These are phyloP conservation scores for Rhizopogon roseolus DNA, from an alignment of 768 basidiomycete genomes.

Conservation along the genomic window DNA sequence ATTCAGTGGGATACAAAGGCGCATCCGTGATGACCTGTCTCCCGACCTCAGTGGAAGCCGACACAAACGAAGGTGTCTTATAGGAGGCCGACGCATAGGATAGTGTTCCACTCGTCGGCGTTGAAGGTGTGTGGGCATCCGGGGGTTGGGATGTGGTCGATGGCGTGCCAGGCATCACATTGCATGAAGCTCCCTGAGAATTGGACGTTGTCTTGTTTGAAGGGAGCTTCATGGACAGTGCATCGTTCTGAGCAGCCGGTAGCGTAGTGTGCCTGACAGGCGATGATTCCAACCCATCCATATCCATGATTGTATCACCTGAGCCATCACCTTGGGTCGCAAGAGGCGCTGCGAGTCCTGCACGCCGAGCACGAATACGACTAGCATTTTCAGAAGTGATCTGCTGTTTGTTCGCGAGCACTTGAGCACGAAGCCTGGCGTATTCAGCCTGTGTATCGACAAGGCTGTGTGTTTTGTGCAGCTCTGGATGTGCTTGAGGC, in stretches of 20 bases:
- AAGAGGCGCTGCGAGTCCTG: not conserved
- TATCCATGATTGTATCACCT: slow-evolving; percentile 4
- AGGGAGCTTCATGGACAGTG: not conserved
- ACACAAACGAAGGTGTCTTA: slow-evolving; percentile 4
- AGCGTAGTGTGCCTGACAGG: not conserved
- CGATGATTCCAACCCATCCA: not conserved
- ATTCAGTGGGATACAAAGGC: slow-evolving; percentile 5
- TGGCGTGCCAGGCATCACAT: slow-evolving; percentile 11
- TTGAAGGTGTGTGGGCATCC: not conserved
- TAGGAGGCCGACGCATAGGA: not conserved
- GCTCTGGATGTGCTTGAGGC: slow-evolving; percentile 7
- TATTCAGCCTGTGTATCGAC: slow-evolving; percentile 2
- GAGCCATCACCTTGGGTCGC: not conserved
- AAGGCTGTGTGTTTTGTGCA: not conserved
- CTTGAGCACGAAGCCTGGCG: slow-evolving; percentile 2
- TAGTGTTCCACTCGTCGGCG: not conserved
- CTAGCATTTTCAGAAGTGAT: slow-evolving; percentile 22
- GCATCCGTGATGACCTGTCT: slow-evolving; percentile 6
- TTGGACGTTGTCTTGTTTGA: not conserved
- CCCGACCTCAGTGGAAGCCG: slow-evolving; percentile 10
- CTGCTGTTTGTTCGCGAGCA: slow-evolving; percentile 18
- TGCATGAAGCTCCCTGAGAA: slow-evolving; percentile 11
- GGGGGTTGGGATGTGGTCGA: slow-evolving; percentile 2
- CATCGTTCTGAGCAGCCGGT: not conserved
- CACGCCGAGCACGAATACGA: slow-evolving; percentile 19